Evolutionary conservation across 2,329 filamentous ascomycete species (phyloP).

Genomic region (Colletotrichum musicola): DNA sequence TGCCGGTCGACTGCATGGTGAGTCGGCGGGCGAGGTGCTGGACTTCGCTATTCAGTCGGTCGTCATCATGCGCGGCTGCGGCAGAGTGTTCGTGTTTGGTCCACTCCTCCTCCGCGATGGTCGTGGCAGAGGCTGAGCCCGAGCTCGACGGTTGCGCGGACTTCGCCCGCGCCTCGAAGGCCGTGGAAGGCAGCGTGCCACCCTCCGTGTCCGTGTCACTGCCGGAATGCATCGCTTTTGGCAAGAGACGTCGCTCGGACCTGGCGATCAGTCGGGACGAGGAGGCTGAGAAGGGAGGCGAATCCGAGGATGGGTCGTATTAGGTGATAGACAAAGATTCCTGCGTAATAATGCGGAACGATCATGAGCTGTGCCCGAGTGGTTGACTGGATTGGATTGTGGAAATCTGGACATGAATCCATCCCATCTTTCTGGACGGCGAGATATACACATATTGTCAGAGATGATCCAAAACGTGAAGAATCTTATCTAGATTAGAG

Average conservation of each 20-base stretch:
- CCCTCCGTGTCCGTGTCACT: slow-evolving; percentile 18
- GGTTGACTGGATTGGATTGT: not conserved
- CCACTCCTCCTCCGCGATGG: slow-evolving; percentile 4
- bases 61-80: not conserved
- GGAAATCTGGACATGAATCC: not conserved
- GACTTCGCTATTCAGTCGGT: slow-evolving; percentile 39
- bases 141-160: not conserved
- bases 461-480: not conserved
- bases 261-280: not conserved
- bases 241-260: not conserved
- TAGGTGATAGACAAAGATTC: not conserved
- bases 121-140: not conserved
- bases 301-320: not conserved
- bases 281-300: not conserved
- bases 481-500: not conserved
- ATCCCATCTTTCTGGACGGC: slow-evolving; percentile 6
- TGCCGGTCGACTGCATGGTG: slow-evolving; percentile 42
- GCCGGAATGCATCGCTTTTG: not conserved
- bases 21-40: slow-evolving; percentile 46
- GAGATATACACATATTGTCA: not conserved
- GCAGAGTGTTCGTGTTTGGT: slow-evolving; percentile 5
- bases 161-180: not conserved
- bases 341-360: slow-evolving; percentile 13
- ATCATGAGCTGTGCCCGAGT: not conserved
- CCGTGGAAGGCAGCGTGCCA: not conserved